phyloP scores from a whole-genome alignment of 2,329 filamentous ascomycete genomes.

The Fusarium poae region DNA sequence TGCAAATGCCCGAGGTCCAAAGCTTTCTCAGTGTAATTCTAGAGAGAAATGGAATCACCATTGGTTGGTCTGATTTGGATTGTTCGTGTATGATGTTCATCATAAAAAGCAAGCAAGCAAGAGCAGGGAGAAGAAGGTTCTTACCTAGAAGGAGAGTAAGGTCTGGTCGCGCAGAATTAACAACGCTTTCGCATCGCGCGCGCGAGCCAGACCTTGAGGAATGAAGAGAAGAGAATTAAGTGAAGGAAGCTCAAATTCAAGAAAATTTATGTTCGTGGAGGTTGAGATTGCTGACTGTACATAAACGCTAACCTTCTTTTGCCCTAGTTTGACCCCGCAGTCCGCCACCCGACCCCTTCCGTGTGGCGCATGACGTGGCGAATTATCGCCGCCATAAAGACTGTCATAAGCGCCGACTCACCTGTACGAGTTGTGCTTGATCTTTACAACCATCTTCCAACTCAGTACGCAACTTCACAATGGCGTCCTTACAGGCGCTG shows the following conservation, averaged over 20 bases:
- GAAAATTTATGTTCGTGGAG: conserved; percentile 49
- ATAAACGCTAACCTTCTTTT: conserved; percentile 43
- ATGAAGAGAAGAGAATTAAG: conserved; percentile 38
- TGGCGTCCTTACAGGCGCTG: conserved; percentile 69
- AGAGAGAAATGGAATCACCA: conserved; percentile 67
- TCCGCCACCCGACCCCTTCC: conserved; percentile 34
- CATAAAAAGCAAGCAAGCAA: conserved; percentile 44
- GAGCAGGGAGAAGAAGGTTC: conserved; percentile 11
- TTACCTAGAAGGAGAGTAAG: conserved; percentile 45
- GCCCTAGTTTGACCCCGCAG: conserved; percentile 43
- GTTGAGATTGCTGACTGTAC: conserved; percentile 44
- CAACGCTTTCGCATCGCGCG: conserved; percentile 45
- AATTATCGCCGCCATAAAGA: conserved; percentile 48
- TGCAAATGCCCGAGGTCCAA: conserved; percentile 38
- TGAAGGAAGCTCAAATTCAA: conserved; percentile 18
- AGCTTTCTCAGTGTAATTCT: conserved; percentile 69
- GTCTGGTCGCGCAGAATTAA: conserved; percentile 19
- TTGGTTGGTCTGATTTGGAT: conserved; percentile 72
- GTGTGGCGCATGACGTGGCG: conserved; percentile 55
- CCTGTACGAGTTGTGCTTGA: conserved; percentile 21
- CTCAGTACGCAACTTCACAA: conserved; percentile 54
- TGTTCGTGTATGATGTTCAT: conserved; percentile 63
- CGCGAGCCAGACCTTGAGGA: conserved; percentile 41
- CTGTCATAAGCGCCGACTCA: conserved; percentile 28
- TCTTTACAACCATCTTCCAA: conserved; percentile 44